Evolutionary conservation across 2,329 filamentous ascomycete species (phyloP).

Genomic region (Aureobasidium sp.): DNA sequence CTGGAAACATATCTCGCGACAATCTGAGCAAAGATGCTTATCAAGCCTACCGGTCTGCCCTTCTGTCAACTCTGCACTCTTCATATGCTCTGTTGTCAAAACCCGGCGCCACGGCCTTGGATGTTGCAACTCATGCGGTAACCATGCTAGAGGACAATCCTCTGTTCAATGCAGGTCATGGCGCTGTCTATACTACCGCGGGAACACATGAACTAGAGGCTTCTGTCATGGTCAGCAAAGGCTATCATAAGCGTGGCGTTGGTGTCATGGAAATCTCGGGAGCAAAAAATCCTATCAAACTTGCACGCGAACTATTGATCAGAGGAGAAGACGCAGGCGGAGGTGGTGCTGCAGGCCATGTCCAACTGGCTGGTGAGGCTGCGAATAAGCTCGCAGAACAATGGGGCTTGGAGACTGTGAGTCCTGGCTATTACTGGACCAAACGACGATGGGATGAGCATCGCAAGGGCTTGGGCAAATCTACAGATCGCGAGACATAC

Average conservation of each 20-base stretch:
- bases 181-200: constrained; percentile 76
- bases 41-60: constrained; percentile 29
- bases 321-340: constrained; percentile 54
- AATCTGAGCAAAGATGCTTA: constrained; percentile 31
- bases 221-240: constrained; percentile 72
- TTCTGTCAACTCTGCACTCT: constrained; percentile 28
- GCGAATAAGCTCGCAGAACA: constrained; percentile 58
- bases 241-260: constrained; percentile 64
- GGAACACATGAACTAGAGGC: constrained; percentile 82
- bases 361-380: constrained; percentile 56
- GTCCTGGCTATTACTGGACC: constrained; percentile 68
- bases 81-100: constrained; percentile 23
- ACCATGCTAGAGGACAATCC: constrained; percentile 66
- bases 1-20: constrained; percentile 36
- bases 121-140: constrained; percentile 68
- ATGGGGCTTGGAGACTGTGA: constrained; percentile 64
- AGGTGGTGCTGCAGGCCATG: constrained; percentile 57
- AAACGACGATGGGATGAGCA: constrained; percentile 73
- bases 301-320: constrained; percentile 63
- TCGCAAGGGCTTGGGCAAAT: constrained; percentile 45
- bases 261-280: constrained; percentile 64
- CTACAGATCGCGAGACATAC: constrained; percentile 28
- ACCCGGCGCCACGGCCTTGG: constrained; percentile 51
- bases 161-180: constrained; percentile 76
- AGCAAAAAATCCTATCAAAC: constrained; percentile 70